Evolutionary conservation across 1,284 basidiomycete genomes (phyloP), one percentile per base, ranked within the genome.

Genomic region (Cryptococcus sp.): DNA sequence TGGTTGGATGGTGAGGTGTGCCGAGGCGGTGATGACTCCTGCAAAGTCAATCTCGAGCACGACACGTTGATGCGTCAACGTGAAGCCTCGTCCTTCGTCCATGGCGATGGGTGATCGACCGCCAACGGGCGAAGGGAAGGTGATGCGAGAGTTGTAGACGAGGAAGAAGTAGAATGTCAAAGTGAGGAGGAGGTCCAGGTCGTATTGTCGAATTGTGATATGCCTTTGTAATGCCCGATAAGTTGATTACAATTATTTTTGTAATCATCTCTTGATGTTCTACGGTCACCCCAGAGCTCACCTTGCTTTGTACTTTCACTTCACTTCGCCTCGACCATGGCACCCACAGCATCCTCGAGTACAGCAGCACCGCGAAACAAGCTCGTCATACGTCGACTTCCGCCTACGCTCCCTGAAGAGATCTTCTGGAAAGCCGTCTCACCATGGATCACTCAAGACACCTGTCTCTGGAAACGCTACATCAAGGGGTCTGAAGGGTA

Each of bases 371-470:
- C 51, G 54, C 81, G 87, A 11, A 78, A 92, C 65, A 97, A 97
- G 78, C 84, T 85, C 22, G 80, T 97, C 57, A 83, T 97, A 21
- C 83, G 93, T 26, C 77, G 90, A 22, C 77, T 97, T 6, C 94
- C 94, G 1, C 86, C 93, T 9, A 92, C 91, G 60, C 76, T 98
- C 1, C 93, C 94, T 2, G 91, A 92, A 63, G 82, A 83, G 1
- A 75, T 94, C 44, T 97, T 98, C 72, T 97, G 94, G 94, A 81
- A 85, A 60, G 88, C 86, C 53, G 88, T 94, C 4, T 77, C 83
- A 47, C 74, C 79, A 2, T 97, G 90, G 90, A 83, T 94, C 16
- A 78, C 80, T 0, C 83, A 87, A 5, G 83, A 87, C 33, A 83
- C 82, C 2, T 76, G 79, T 28, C 68, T 74, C 6, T 89, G 84